Evolutionary conservation across 495 filamentous ascomycete species (phyloP).

Genomic region (Lasiosphaeriaceae sp.): DNA sequence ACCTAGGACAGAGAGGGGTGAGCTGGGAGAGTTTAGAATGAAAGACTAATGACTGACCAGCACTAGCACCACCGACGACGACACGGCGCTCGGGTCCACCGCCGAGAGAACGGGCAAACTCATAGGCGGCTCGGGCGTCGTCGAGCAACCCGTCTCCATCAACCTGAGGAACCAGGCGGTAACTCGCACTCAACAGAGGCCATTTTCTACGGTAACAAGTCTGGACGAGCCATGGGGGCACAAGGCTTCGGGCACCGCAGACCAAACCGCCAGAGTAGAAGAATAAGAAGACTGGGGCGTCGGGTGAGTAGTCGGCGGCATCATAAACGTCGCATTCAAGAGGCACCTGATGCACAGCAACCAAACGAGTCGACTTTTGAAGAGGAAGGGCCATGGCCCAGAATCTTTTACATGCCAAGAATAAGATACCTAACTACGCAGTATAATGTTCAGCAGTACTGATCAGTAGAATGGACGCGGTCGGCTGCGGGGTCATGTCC

Average conservation of each 20-base stretch:
- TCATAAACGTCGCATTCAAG: conserved; percentile 23
- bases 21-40: not conserved
- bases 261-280: conserved; percentile 24
- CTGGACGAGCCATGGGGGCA: conserved; percentile 26
- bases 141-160: conserved; percentile 9
- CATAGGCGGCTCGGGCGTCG: conserved; percentile 20
- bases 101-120: conserved; percentile 9
- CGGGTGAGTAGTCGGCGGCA: conserved; percentile 5
- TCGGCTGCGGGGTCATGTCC: no score
- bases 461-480: no score
- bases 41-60: conserved; percentile 1
- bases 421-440: no score
- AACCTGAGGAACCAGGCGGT: conserved; percentile 22
- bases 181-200: conserved; percentile 20
- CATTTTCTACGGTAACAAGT: conserved; percentile 17
- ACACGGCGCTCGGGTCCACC: not conserved
- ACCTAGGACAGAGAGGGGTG: not conserved
- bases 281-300: conserved; percentile 19
- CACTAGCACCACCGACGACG: conserved; percentile 19
- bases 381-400: not conserved
- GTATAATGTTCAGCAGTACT: no score
- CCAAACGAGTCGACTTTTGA: conserved; percentile 3
- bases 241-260: conserved; percentile 9
- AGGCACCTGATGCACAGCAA: conserved; percentile 16
- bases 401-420: no score